These are phyloP conservation scores for Persicaria tinctoria DNA, from an alignment of 148 eudicot genomes.

Conservation along the genomic window DNA sequence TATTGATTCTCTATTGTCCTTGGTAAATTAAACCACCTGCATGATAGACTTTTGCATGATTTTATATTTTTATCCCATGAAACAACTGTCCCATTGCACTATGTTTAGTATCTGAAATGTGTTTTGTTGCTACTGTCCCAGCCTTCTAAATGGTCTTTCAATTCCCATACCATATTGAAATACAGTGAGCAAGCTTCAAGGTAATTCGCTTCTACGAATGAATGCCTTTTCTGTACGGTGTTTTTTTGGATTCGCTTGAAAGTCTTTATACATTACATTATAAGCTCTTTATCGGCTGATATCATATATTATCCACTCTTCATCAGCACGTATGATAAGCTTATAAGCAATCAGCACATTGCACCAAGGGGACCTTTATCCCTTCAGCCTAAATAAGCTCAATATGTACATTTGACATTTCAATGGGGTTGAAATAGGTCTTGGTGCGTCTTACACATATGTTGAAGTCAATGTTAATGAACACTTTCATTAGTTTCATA, in stretches of 20 bases:
- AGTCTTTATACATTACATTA: too few relatives aligned
- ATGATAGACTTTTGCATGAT: not conserved
- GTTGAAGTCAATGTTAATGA: not conserved
- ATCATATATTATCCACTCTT: too few relatives aligned
- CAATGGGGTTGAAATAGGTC: not conserved
- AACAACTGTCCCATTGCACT: too few relatives aligned
- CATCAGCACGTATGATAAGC: too few relatives aligned
- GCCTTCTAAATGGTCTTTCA: constrained; percentile 94
- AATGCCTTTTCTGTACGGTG: not conserved
- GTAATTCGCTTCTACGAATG: constrained; percentile 24
- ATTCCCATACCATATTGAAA: constrained; percentile 75
- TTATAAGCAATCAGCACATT: too few relatives aligned
- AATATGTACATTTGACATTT: not conserved
- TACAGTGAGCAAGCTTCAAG: constrained; percentile 84
- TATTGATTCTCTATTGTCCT: too few relatives aligned
- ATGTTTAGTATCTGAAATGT: not conserved
- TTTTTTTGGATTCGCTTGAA: not conserved
- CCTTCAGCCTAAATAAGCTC: not conserved
- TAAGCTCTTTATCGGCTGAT: too few relatives aligned
- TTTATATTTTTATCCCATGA: not conserved
- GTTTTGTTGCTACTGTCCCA: constrained; percentile 30
- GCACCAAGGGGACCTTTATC: too few relatives aligned
- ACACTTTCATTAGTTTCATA: not conserved
- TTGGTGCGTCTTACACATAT: not conserved
- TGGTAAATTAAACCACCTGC: too few relatives aligned